Evolutionary conservation across 2,329 filamentous ascomycete genomes (phyloP), one percentile per base, ranked within the genome.

Genomic region (Purpureocillium takamizusanense): DNA sequence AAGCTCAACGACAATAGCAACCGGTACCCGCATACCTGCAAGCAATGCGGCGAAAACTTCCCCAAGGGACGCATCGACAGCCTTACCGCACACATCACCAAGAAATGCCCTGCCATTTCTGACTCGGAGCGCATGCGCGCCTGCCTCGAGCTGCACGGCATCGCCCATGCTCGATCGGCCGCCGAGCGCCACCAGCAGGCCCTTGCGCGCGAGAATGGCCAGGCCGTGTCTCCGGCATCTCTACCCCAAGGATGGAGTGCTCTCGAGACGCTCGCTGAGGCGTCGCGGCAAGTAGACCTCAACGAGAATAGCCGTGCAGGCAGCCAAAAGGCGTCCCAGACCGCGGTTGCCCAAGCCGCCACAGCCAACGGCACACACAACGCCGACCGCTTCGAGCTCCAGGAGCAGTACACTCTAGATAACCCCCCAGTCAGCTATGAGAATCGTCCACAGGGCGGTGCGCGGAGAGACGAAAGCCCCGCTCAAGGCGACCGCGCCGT

Each of bases 1-100:
- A 95, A 95, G 65, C 74, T 95, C 52, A 79, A 83, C 55, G 87
- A 95, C 64, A 83, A 85, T 47, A 92, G 86, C 67, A 95, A 94
- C 60, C 79, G 89, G 42, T 95, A 95, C 56, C 81, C 86, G 51
- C 86, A 95, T 56, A 92, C 85, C 11, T 95, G 88, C 75, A 90
- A 85, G 60, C 74, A 80, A 48, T 94, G 87, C 59, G 86, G 86
- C 48, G 84, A 92, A 62, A 83, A 84, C 60, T 95, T 95, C 46
- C 84, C 86, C 46, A 94, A 94, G 57, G 89, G 89, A 44, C 79
- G 89, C 45, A 83, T 86, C 53, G 89, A 95, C 54, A 86, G 78
- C 51, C 65, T 95, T 43, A 83, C 79, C 32, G 81, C 74, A 45
- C 89, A 95, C 55, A 72, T 95, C 40, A 81, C 86, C 38, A 92